These are phyloP conservation scores for Meyerozyma elateridarum DNA, from an alignment of 1,139 yeast genomes.

Conservation along the genomic window DNA sequence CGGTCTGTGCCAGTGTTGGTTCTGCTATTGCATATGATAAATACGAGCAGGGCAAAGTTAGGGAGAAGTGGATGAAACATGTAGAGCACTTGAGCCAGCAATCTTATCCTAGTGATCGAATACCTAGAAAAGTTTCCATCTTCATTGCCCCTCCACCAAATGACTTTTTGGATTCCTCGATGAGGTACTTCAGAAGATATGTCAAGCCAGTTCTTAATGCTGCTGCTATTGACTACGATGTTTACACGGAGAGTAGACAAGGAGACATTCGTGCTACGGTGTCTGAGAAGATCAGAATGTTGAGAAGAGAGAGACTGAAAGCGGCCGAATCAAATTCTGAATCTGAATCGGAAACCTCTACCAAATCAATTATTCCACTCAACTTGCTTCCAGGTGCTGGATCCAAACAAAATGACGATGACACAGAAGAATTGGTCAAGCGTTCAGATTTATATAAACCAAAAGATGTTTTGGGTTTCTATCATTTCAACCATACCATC, in stretches of 20 bases:
- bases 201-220: constrained; percentile 85
- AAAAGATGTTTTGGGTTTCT: constrained; percentile 57
- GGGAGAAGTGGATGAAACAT: constrained; percentile 61
- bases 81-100: constrained; percentile 49
- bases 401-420: constrained; percentile 11
- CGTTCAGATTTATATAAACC: constrained; percentile 45
- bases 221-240: constrained; percentile 81
- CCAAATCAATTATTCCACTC: constrained; percentile 12
- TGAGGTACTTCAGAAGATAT: constrained; percentile 70
- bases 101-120: constrained; percentile 30
- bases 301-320: constrained; percentile 43
- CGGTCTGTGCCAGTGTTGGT: constrained; percentile 56
- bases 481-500: constrained; percentile 33
- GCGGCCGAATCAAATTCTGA: constrained; percentile 8
- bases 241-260: constrained; percentile 72
- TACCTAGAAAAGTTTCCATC: constrained; percentile 75
- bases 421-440: constrained; percentile 20
- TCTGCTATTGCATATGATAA: constrained; percentile 81
- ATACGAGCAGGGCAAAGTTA: constrained; percentile 59
- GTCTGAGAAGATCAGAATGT: constrained; percentile 74
- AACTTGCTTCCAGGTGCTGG: constrained; percentile 9
- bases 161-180: constrained; percentile 75
- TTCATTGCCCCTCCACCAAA: constrained; percentile 96
- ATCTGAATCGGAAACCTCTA: constrained; percentile 5
- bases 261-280: constrained; percentile 83